Conservation (phyloP, 1,139 yeast genomes). For the Sugiyamaella paludigena region DNA sequence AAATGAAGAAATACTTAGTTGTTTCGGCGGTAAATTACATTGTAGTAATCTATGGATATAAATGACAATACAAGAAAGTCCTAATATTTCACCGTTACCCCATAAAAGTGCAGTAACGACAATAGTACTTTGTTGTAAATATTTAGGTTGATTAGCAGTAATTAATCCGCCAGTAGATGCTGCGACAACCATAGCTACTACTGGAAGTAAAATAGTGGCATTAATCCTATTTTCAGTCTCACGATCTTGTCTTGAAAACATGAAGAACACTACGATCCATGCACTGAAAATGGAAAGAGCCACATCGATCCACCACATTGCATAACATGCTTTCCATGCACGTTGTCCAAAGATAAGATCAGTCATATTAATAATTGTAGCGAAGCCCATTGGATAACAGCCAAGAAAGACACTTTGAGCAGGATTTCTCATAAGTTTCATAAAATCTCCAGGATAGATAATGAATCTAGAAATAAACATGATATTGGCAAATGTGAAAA, state of each 20-base stretch:
- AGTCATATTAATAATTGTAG: constrained; percentile 60
- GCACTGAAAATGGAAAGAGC: constrained; percentile 53
- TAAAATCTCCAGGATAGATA: constrained; percentile 40
- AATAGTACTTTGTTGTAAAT: constrained; percentile 51
- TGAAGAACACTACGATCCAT: constrained; percentile 51
- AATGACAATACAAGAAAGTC: constrained; percentile 55
- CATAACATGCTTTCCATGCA: constrained; percentile 42
- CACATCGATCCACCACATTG: constrained; percentile 69
- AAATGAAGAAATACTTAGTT: constrained; percentile 52
- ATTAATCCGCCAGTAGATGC: constrained; percentile 64
- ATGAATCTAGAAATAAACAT: constrained; percentile 43
- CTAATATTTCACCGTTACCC: constrained; percentile 64
- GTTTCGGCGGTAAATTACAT: constrained; percentile 56
- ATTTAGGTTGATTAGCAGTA: constrained; percentile 44
- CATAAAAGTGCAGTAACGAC: constrained; percentile 58
- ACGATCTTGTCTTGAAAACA: constrained; percentile 42
- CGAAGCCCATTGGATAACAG: constrained; percentile 73
- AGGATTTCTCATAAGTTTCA: constrained; percentile 45
- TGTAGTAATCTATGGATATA: constrained; percentile 58
- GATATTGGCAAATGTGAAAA: constrained; percentile 45
- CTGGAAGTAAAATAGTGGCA: constrained; percentile 59
- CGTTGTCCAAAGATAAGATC: constrained; percentile 36
- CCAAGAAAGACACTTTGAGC: constrained; percentile 64
- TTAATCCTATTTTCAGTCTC: constrained; percentile 33
- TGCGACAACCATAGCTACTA: constrained; percentile 74